phyloP scores from a whole-genome alignment of 2,329 filamentous ascomycete species.

The Paracorniculantispora psalliotae region DNA sequence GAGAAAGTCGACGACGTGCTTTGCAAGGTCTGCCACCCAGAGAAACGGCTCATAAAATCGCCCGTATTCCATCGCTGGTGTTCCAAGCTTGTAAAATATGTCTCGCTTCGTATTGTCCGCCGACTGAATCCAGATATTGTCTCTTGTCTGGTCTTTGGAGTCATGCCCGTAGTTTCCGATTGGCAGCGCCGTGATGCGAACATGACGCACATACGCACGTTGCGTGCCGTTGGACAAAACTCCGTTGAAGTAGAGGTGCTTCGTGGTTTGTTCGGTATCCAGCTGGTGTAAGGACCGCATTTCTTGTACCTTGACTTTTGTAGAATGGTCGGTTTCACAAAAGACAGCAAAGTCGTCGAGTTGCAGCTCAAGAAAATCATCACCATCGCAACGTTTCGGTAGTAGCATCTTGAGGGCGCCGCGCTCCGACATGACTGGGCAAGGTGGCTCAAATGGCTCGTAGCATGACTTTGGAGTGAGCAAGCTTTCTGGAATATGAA shows the following conservation, averaged over 20 bases:
- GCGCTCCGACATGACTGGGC: conserved; percentile 7
- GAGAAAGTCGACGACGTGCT: conserved; percentile 68
- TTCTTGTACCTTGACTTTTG: conserved; percentile 28
- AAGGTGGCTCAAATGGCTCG: conserved; percentile 8
- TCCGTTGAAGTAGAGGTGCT: conserved; percentile 56
- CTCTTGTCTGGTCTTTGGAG: conserved; percentile 40
- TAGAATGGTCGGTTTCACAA: conserved; percentile 28
- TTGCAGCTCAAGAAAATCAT: conserved; percentile 42
- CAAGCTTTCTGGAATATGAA: background rate
- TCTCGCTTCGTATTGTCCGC: conserved; percentile 30
- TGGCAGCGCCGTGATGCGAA: conserved; percentile 55
- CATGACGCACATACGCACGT: conserved; percentile 46
- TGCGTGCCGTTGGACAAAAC: conserved; percentile 41
- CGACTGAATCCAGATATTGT: conserved; percentile 62
- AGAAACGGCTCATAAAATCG: conserved; percentile 59
- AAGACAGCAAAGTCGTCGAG: conserved; percentile 58
- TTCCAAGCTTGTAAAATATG: conserved; percentile 60
- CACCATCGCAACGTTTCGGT: background rate
- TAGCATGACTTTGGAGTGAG: conserved; percentile 1
- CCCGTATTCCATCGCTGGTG: conserved; percentile 55
- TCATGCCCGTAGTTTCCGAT: conserved; percentile 60
- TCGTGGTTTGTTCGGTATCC: conserved; percentile 28
- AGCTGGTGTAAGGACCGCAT: conserved; percentile 53
- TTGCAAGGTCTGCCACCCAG: conserved; percentile 67
- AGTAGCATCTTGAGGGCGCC: conserved; percentile 7